phyloP scores from a whole-genome alignment of 257 asterid species.

The Fraxinus anomala region DNA sequence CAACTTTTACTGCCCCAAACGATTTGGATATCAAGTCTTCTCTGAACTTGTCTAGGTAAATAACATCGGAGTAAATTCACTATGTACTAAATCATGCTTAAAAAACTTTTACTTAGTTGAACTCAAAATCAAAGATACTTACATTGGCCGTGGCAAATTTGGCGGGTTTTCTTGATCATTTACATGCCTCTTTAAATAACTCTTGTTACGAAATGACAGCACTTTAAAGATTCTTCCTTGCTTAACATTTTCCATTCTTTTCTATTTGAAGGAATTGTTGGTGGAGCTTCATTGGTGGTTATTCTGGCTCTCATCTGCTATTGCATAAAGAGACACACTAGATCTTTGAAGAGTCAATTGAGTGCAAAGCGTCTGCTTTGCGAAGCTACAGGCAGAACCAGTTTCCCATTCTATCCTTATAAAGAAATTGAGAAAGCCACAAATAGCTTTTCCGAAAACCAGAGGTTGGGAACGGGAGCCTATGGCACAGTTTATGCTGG shows the following conservation, averaged over 20 bases:
- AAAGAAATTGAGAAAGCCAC: conserved; percentile 73
- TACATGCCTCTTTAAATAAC: neutral
- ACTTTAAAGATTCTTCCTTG: neutral
- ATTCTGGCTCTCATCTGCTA: conserved; percentile 33
- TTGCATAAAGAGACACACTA: conserved; percentile 47
- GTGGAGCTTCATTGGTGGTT: conserved; percentile 47
- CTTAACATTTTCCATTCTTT: neutral
- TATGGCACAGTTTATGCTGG: conserved; percentile 77
- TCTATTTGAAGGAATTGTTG: conserved; percentile 42
- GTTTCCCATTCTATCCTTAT: conserved; percentile 52
- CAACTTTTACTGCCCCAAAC: neutral
- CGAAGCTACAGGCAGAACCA: conserved; percentile 64
- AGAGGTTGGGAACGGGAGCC: conserved; percentile 76
- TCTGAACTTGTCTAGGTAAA: neutral
- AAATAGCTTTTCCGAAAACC: conserved; percentile 52
- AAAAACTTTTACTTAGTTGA: neutral
- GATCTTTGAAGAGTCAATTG: conserved; percentile 36
- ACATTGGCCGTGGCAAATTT: neutral
- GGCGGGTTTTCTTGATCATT: neutral
- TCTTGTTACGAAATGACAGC: neutral
- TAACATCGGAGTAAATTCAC: neutral
- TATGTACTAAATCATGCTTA: neutral
- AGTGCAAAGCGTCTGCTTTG: conserved; percentile 54
- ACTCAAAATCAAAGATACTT: neutral
- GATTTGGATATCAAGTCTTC: neutral